Percentiles rank a stretch among this genome's conserved stretches.
phyloP scores from a whole-genome alignment of 345 rosid species.

The Boechera stricta region DNA sequence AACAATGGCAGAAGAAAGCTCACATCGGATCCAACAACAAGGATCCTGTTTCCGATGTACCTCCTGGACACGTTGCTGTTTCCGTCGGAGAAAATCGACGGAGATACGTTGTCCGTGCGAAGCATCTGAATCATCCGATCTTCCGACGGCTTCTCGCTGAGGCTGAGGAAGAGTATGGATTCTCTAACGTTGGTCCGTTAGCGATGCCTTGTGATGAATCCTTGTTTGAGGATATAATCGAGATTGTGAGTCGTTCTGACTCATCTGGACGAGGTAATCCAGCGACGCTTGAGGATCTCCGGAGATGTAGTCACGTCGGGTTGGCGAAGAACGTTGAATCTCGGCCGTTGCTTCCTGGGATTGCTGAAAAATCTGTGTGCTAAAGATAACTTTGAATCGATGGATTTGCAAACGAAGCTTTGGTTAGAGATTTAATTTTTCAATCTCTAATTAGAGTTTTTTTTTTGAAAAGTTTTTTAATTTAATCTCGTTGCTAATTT shows the following conservation, averaged over 20 bases:
- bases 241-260: slow-evolving; percentile 52
- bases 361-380: slow-evolving; percentile 48
- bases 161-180: slow-evolving; percentile 92
- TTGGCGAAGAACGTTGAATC: slow-evolving; percentile 51
- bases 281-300: slow-evolving; percentile 53
- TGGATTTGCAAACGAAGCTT: slow-evolving; percentile 22
- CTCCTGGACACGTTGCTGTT: slow-evolving; percentile 85
- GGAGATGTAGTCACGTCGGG: slow-evolving; percentile 63
- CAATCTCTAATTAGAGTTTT: slow-evolving; percentile 34
- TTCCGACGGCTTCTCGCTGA: slow-evolving; percentile 64
- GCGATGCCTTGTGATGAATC: slow-evolving; percentile 86
- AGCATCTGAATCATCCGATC: slow-evolving; percentile 84
- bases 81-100: slow-evolving; percentile 61
- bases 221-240: slow-evolving; percentile 73
- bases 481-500: slow-evolving; percentile 28
- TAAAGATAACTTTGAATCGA: slow-evolving; percentile 11
- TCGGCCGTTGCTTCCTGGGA: slow-evolving; percentile 65
- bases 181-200: slow-evolving; percentile 68
- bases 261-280: slow-evolving; percentile 37
- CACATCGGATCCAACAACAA: slow-evolving; percentile 45
- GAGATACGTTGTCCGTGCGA: slow-evolving; percentile 74
- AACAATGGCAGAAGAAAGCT: slow-evolving; percentile 76
- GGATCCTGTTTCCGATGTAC: slow-evolving; percentile 57
- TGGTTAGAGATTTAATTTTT: slow-evolving; percentile 41
- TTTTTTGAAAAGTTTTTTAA: neutral